Percentiles rank a stretch among this genome's conserved stretches.
Conservation (phyloP, 768 basidiomycete species). For the Leccinum rimulosum region DNA sequence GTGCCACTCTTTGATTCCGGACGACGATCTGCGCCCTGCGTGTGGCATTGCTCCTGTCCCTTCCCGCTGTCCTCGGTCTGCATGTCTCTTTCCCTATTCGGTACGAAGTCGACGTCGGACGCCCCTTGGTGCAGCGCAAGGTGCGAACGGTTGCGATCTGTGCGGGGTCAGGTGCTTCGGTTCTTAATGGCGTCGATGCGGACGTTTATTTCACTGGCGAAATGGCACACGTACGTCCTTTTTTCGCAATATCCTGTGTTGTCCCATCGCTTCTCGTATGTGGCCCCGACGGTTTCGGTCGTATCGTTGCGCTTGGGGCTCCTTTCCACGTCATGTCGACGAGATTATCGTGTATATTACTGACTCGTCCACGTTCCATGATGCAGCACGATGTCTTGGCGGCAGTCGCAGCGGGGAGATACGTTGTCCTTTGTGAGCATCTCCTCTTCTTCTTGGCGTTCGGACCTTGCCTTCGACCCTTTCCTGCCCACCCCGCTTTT, state of each 20-base stretch:
- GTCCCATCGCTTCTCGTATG: conserved; percentile 1
- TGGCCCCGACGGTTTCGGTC: not conserved
- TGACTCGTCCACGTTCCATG: not conserved
- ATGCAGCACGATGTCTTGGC: conserved; percentile 84
- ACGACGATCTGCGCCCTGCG: conserved; percentile 14
- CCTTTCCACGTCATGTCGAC: conserved; percentile 13
- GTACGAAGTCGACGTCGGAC: conserved; percentile 64
- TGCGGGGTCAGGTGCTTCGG: conserved; percentile 83
- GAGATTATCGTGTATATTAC: not conserved
- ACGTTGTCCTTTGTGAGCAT: conserved; percentile 80
- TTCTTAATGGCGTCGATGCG: conserved; percentile 68
- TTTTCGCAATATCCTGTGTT: conserved; percentile 11
- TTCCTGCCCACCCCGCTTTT: not conserved
- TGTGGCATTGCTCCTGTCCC: conserved; percentile 21
- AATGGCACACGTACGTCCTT: conserved; percentile 73
- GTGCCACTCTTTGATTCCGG: conserved; percentile 10
- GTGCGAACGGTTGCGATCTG: conserved; percentile 79
- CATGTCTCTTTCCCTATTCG: conserved; percentile 10
- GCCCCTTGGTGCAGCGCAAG: conserved; percentile 34
- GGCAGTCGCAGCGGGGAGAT: conserved; percentile 67
- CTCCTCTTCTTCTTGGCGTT: not conserved
- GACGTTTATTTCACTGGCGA: conserved; percentile 94
- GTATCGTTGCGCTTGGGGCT: not conserved
- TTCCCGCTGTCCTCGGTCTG: conserved; percentile 3
- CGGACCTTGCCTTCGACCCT: not conserved